A percentile compares a stretch with the other conserved stretches of the same genome.
Conservation (phyloP, 2,329 filamentous ascomycete genomes). For the Teratosphaeria destructans region DNA sequence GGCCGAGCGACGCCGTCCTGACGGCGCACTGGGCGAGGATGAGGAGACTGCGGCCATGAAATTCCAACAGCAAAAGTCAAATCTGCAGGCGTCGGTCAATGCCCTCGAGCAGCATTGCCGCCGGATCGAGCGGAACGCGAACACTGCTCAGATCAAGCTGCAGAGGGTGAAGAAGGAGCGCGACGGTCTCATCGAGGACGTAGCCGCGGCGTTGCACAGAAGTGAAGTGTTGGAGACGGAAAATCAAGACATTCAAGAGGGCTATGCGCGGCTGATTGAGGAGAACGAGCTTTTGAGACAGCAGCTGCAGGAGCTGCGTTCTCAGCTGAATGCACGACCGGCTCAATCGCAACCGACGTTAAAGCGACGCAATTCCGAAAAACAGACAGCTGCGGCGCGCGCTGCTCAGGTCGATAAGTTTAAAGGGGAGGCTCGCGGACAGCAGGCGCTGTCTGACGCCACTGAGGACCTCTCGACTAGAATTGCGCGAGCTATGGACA, state of each 20-base stretch:
- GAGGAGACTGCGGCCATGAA: constrained; percentile 28
- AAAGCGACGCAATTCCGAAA: not conserved
- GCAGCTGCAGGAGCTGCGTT: constrained; percentile 29
- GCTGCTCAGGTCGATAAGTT: not conserved
- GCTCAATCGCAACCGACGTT: not conserved
- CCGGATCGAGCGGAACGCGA: constrained; percentile 51
- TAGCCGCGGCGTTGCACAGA: constrained; percentile 46
- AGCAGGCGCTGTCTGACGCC: not conserved
- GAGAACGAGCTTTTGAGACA: constrained; percentile 63
- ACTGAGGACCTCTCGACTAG: constrained; percentile 8
- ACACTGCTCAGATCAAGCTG: constrained; percentile 52
- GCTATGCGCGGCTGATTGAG: constrained; percentile 53
- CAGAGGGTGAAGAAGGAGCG: constrained; percentile 54
- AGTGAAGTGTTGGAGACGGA: constrained; percentile 40
- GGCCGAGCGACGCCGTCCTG: constrained; percentile 31
- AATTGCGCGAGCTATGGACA: constrained; percentile 22
- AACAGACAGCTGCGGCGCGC: not conserved
- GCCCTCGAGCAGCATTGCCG: constrained; percentile 53
- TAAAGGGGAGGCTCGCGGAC: not conserved
- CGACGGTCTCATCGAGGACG: constrained; percentile 53
- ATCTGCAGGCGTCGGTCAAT: constrained; percentile 49
- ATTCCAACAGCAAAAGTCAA: constrained; percentile 44
- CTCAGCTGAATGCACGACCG: not conserved
- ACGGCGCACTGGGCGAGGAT: constrained; percentile 38
- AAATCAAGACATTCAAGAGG: constrained; percentile 45